Conservation (phyloP, 2,329 filamentous ascomycete genomes). For the Penicillium italicum region DNA sequence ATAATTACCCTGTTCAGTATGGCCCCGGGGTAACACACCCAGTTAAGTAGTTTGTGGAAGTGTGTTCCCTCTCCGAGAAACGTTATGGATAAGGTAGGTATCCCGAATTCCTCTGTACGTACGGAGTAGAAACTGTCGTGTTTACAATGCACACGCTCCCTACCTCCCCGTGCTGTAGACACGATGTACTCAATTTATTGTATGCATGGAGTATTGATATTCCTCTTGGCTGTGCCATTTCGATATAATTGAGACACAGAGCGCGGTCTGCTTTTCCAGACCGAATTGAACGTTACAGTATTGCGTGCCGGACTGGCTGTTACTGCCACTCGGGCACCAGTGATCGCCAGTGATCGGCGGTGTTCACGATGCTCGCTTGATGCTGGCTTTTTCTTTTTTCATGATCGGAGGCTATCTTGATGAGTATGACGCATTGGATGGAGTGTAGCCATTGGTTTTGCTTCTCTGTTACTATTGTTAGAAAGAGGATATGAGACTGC, state of each 20-base stretch:
- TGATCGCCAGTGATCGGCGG: not conserved
- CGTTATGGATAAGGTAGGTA: not conserved
- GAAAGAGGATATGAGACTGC: conserved; percentile 1
- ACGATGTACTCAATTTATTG: not conserved
- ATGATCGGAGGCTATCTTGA: not conserved
- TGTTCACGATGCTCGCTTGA: not conserved
- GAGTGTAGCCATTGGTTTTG: not conserved
- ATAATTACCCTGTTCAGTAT: not conserved
- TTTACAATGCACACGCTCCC: conserved; percentile 6
- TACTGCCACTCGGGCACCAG: conserved; percentile 2
- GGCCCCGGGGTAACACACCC: not conserved
- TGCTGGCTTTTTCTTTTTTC: not conserved
- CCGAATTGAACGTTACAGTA: not conserved
- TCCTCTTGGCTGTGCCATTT: conserved; percentile 1
- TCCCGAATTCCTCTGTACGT: not conserved
- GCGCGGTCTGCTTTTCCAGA: not conserved
- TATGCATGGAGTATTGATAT: not conserved
- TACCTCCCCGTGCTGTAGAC: not conserved
- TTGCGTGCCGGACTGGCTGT: not conserved
- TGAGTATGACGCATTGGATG: not conserved
- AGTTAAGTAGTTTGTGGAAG: not conserved
- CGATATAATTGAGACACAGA: not conserved
- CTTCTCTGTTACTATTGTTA: conserved; percentile 1
- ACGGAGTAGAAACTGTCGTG: not conserved
- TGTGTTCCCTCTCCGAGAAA: not conserved